A percentile compares a stretch with the other conserved stretches of the same genome.
phyloP scores from a whole-genome alignment of 1,284 basidiomycete genomes.

The Boletus sp. region DNA sequence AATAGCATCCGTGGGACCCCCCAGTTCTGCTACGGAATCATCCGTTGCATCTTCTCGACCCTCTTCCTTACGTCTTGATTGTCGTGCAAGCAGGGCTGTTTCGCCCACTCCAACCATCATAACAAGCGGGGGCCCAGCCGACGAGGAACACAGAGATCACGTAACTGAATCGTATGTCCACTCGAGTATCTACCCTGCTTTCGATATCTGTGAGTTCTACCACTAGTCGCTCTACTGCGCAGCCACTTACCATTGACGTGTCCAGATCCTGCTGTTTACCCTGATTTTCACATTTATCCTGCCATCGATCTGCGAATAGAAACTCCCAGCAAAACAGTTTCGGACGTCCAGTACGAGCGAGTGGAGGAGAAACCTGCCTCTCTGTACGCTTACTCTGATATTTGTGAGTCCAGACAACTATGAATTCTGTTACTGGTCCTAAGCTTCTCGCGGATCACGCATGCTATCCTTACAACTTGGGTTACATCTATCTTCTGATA shows the following conservation, averaged over 20 bases:
- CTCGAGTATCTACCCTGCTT: conserved; percentile 9
- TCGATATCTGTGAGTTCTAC: conserved; percentile 26
- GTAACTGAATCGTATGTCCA: not conserved
- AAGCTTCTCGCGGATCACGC: conserved; percentile 17
- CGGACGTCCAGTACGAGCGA: not conserved
- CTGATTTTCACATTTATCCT: conserved; percentile 32
- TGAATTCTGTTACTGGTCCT: not conserved
- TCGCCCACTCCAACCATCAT: conserved; percentile 43
- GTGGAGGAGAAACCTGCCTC: conserved; percentile 9
- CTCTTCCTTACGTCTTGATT: conserved; percentile 49
- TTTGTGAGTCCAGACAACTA: conserved; percentile 20
- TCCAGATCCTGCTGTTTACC: conserved; percentile 30
- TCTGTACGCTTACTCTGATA: conserved; percentile 19
- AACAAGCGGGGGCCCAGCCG: conserved; percentile 32
- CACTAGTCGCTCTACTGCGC: not conserved
- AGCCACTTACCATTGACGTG: not conserved
- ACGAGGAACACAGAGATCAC: conserved; percentile 16
- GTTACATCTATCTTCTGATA: conserved; percentile 14
- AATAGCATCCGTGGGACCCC: conserved; percentile 58
- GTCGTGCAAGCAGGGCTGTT: conserved; percentile 53
- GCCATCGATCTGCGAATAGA: conserved; percentile 10
- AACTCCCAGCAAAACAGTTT: not conserved
- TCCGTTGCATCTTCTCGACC: conserved; percentile 37
- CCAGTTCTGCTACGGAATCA: conserved; percentile 39
- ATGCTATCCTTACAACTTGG: conserved; percentile 24